Percentiles rank a stretch among this genome's conserved stretches.
These are phyloP conservation scores for Corchorus olitorius DNA, from an alignment of 345 rosid genomes.

Conservation along the genomic window DNA sequence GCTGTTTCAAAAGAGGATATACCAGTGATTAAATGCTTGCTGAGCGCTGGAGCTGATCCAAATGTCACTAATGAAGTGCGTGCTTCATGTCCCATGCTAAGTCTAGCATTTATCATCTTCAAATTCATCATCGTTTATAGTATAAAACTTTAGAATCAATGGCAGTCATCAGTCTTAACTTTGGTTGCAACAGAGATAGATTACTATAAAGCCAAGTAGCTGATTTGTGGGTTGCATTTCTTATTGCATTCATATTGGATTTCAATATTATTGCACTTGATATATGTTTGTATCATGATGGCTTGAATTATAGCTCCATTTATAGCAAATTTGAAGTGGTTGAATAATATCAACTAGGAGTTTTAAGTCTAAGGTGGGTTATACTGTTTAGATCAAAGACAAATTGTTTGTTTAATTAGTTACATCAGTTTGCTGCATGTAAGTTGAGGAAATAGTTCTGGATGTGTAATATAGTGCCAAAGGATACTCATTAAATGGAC, in stretches of 20 bases:
- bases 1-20: background rate
- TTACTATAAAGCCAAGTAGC: background rate
- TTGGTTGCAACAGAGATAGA: background rate
- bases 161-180: background rate
- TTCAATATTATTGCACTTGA: no score
- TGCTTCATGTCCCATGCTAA: background rate
- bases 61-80: conserved; percentile 4
- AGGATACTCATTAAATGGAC: background rate
- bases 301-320: no score
- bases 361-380: no score
- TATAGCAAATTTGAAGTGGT: no score
- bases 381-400: no score
- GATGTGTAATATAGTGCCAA: background rate
- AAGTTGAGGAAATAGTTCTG: no score
- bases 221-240: background rate
- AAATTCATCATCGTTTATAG: background rate
- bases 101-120: background rate
- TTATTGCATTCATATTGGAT: no score
- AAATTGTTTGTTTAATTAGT: no score
- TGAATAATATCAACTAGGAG: no score
- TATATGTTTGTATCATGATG: no score
- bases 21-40: conserved; percentile 3
- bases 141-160: background rate
- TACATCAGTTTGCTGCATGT: no score
- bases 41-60: conserved; percentile 20